phyloP scores from a whole-genome alignment of 2,329 filamentous ascomycete species.

The Colletotrichum liaoningense region DNA sequence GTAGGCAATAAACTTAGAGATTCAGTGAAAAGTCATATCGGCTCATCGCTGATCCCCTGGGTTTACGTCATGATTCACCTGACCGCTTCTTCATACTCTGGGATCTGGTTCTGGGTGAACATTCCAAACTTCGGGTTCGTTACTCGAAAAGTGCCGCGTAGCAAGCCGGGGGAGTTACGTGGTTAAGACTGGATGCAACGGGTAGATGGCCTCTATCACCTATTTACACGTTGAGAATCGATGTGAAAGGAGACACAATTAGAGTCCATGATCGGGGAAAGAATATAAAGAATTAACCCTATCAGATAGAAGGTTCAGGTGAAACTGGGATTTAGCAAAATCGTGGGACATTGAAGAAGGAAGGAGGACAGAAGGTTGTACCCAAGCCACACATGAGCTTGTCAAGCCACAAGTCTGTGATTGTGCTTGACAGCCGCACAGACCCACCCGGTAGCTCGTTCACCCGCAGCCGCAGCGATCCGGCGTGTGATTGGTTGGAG shows the following conservation, averaged over 20 bases:
- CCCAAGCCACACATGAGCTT: neutral
- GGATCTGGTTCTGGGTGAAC: too few species aligned
- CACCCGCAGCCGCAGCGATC: slow-evolving; percentile 17
- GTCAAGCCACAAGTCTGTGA: neutral
- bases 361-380: neutral
- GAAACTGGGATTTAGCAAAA: neutral
- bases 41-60: too few species aligned
- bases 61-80: too few species aligned
- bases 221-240: neutral
- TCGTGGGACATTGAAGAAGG: neutral
- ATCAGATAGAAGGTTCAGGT: neutral
- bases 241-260: neutral
- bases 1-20: too few species aligned
- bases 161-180: too few species aligned
- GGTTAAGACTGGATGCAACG: too few species aligned
- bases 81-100: too few species aligned
- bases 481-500: slow-evolving; percentile 20
- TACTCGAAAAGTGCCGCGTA: too few species aligned
- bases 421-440: neutral
- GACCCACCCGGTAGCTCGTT: slow-evolving; percentile 22
- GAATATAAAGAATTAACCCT: neutral
- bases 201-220: too few species aligned
- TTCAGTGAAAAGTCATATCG: too few species aligned
- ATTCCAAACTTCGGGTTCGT: too few species aligned
- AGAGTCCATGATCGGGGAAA: neutral